Percentiles rank a stretch among this genome's conserved stretches.
Evolutionary conservation across 768 basidiomycete genomes (phyloP).

Genomic region (Antrodiella citrinella): DNA sequence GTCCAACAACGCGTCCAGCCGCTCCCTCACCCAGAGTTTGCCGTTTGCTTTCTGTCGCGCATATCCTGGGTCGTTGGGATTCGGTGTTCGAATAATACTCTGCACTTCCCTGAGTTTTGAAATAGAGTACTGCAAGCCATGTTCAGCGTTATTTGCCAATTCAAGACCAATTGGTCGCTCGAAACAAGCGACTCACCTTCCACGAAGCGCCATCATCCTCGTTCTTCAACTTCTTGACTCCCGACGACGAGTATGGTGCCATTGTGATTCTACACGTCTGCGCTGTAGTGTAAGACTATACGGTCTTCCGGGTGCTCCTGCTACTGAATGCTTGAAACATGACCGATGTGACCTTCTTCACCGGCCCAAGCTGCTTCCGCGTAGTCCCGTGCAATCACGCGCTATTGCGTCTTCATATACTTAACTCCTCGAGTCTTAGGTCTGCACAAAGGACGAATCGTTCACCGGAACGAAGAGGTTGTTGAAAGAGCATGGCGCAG

Average conservation of each 20-base stretch:
- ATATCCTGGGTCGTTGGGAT: conserved; percentile 8
- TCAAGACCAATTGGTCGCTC: neutral
- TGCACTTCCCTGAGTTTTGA: conserved; percentile 3
- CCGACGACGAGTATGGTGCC: neutral
- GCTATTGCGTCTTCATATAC: too few relatives aligned
- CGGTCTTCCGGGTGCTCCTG: too few relatives aligned
- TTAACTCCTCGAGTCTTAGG: too few relatives aligned
- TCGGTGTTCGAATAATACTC: conserved; percentile 1
- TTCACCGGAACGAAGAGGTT: neutral
- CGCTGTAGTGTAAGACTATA: neutral
- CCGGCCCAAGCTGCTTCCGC: too few relatives aligned
- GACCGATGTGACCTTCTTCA: too few relatives aligned
- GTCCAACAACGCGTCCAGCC: conserved; percentile 11
- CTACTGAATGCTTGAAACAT: too few relatives aligned
- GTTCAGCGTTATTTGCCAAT: neutral
- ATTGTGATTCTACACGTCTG: neutral
- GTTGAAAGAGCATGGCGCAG: conserved; percentile 4
- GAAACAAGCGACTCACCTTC: conserved; percentile 8
- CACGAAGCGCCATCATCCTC: conserved; percentile 12
- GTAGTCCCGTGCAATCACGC: too few relatives aligned
- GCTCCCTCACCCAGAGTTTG: conserved; percentile 14
- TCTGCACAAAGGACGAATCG: too few relatives aligned
- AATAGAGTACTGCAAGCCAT: conserved; percentile 5
- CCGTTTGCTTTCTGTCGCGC: conserved; percentile 10
- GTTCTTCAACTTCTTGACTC: neutral